Percentiles rank a stretch among this genome's conserved stretches.
These are phyloP conservation scores for Chiua virens DNA, from an alignment of 768 basidiomycete species.

Conservation along the genomic window DNA sequence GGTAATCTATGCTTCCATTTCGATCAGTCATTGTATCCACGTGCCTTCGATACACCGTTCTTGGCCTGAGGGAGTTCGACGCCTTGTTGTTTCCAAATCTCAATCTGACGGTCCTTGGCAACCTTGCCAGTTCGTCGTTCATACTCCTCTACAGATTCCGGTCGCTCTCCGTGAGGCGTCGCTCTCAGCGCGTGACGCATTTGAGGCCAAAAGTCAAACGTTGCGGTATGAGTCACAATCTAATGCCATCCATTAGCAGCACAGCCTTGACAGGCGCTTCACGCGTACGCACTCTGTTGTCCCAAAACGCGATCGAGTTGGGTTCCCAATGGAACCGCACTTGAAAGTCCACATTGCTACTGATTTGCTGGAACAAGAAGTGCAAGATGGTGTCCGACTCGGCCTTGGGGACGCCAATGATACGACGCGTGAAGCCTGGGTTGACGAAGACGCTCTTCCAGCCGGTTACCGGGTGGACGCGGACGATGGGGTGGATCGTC, in stretches of 20 bases:
- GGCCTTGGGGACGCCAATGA: constrained; percentile 76
- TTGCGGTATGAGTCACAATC: constrained; percentile 77
- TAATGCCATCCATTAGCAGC: constrained; percentile 22
- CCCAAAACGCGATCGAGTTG: constrained; percentile 83
- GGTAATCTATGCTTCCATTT: not conserved
- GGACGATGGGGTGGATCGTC: constrained; percentile 75
- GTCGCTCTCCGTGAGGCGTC: constrained; percentile 80
- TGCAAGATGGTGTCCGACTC: constrained; percentile 74
- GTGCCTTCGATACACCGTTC: constrained; percentile 37
- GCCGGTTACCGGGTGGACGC: constrained; percentile 82
- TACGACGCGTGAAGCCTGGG: constrained; percentile 78
- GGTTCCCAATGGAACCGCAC: constrained; percentile 77
- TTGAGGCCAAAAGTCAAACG: constrained; percentile 80
- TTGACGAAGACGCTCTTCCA: constrained; percentile 86
- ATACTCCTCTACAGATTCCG: constrained; percentile 73
- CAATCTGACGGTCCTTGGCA: constrained; percentile 72
- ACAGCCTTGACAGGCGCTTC: not conserved
- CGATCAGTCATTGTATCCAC: constrained; percentile 62
- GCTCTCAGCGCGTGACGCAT: constrained; percentile 77
- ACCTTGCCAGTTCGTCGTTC: constrained; percentile 59
- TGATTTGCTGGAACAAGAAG: constrained; percentile 72
- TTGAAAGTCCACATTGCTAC: constrained; percentile 69
- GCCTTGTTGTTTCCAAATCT: constrained; percentile 70
- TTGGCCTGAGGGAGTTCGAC: constrained; percentile 38
- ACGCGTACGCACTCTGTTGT: constrained; percentile 60